Evolutionary conservation across 1,139 yeast genomes (phyloP).

Genomic region (Protomyces macrosporus): DNA sequence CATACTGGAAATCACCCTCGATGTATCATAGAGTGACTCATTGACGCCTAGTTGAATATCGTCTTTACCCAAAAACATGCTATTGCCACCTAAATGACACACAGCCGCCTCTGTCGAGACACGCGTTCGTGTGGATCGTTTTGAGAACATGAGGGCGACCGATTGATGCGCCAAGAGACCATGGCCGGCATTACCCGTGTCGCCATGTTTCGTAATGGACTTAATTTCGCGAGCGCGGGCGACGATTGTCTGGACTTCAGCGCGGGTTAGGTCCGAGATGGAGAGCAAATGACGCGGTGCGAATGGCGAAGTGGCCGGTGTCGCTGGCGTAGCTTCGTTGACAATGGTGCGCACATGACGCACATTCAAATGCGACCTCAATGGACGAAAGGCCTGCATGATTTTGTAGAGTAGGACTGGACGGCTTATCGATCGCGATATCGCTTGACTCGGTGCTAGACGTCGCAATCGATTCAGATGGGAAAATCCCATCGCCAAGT

Average conservation of each 20-base stretch:
- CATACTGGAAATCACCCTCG: slow-evolving; percentile 89
- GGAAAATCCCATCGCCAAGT: no score
- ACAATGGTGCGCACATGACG: neutral
- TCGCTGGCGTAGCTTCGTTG: slow-evolving; percentile 9
- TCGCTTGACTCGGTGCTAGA: neutral
- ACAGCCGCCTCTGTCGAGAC: slow-evolving; percentile 94
- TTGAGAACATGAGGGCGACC: slow-evolving; percentile 75
- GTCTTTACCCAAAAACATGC: slow-evolving; percentile 92
- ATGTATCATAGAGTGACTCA: slow-evolving; percentile 81
- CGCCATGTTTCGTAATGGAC: slow-evolving; percentile 50
- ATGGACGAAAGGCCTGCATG: neutral
- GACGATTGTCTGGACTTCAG: slow-evolving; percentile 60
- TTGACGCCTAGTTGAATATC: slow-evolving; percentile 94
- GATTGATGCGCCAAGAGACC: slow-evolving; percentile 53
- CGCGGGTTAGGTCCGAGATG: slow-evolving; percentile 60
- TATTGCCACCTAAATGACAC: slow-evolving; percentile 87
- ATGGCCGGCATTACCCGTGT: slow-evolving; percentile 30
- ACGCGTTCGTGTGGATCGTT: slow-evolving; percentile 92
- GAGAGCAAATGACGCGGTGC: slow-evolving; percentile 56
- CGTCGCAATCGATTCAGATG: no score
- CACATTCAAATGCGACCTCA: neutral
- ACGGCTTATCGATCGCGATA: neutral
- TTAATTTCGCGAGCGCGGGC: slow-evolving; percentile 62
- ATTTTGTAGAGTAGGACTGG: neutral
- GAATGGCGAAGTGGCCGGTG: slow-evolving; percentile 20